A percentile compares a stretch with the other conserved stretches of the same genome.
Conservation (phyloP, 2,329 filamentous ascomycete species). For the Neofusicoccum umdonicola region DNA sequence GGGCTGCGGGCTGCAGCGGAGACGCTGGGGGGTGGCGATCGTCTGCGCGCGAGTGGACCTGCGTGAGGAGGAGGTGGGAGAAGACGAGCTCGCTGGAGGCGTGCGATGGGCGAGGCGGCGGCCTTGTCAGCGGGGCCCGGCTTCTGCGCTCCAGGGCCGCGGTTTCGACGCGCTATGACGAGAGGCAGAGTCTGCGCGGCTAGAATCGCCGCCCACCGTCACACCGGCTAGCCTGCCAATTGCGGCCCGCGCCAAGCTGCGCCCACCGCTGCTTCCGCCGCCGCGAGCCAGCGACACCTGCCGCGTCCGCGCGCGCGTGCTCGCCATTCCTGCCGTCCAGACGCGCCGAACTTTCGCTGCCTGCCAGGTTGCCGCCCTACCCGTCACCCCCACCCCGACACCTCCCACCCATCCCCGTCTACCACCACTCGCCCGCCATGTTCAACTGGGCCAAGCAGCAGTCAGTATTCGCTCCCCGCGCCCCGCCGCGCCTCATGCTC, state of each 20-base stretch:
- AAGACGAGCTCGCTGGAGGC: not conserved
- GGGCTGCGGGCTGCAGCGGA: not conserved
- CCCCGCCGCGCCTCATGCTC: slow-evolving; percentile 24
- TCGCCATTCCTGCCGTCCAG: slow-evolving; percentile 7
- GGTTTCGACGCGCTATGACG: not conserved
- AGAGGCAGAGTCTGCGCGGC: slow-evolving; percentile 9
- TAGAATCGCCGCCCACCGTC: not conserved
- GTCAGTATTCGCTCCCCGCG: slow-evolving; percentile 53
- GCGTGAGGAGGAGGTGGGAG: slow-evolving; percentile 4
- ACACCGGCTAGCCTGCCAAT: not conserved
- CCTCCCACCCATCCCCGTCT: not conserved
- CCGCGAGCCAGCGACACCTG: not conserved
- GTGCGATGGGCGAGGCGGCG: not conserved
- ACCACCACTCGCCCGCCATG: slow-evolving; percentile 48
- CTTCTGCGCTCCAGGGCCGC: slow-evolving; percentile 3
- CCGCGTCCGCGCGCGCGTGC: slow-evolving; percentile 2
- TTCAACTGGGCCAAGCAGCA: slow-evolving; percentile 95
- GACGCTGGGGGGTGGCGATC: slow-evolving; percentile 9
- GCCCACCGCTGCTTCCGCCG: not conserved
- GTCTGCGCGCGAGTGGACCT: slow-evolving; percentile 12
- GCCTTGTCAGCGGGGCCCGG: slow-evolving; percentile 6
- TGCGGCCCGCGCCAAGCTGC: not conserved
- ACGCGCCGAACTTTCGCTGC: slow-evolving; percentile 9
- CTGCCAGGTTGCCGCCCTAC: not conserved
- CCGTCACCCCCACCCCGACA: slow-evolving; percentile 11